A percentile compares a stretch with the other conserved stretches of the same genome.
phyloP scores from a whole-genome alignment of 495 filamentous ascomycete species.

The Ascodesmis nigricans region DNA sequence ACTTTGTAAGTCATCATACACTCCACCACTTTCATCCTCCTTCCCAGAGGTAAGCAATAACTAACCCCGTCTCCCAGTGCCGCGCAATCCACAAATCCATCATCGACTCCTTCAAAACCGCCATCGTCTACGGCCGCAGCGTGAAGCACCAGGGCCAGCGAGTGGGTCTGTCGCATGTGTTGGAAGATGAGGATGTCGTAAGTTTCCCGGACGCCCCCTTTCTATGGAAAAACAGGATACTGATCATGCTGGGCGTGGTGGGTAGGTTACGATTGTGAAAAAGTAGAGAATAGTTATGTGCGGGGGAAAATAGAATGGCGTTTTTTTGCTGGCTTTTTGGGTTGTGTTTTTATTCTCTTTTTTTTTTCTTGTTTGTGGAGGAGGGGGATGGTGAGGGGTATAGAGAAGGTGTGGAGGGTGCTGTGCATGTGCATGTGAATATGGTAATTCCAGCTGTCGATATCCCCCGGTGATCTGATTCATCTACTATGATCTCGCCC shows the following conservation, averaged over 20 bases:
- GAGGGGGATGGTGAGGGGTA: no score
- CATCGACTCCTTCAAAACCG: slow-evolving; percentile 82
- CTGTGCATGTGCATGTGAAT: no score
- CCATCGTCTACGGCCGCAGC: slow-evolving; percentile 89
- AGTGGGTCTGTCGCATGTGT: slow-evolving; percentile 75
- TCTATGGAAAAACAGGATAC: slow-evolving; percentile 9
- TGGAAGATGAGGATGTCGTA: slow-evolving; percentile 95
- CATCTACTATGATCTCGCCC: no score
- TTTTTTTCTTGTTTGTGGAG: neutral
- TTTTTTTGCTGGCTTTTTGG: neutral
- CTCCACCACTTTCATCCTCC: slow-evolving; percentile 10
- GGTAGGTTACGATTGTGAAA: slow-evolving; percentile 79
- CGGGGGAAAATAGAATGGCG: neutral
- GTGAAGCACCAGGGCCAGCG: slow-evolving; percentile 98
- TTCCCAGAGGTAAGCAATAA: slow-evolving; percentile 3
- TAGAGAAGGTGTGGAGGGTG: no score
- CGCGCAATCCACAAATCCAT: slow-evolving; percentile 93
- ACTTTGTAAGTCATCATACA: slow-evolving; percentile 74
- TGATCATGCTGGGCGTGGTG: slow-evolving; percentile 21
- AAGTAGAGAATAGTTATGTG: slow-evolving; percentile 38
- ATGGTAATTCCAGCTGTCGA: no score
- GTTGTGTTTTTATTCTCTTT: neutral
- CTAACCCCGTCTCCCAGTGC: slow-evolving; percentile 37
- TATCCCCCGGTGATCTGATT: no score
- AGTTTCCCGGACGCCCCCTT: slow-evolving; percentile 22